Base-by-base conservation (phyloP, 768 basidiomycete genomes). In the Pisolithus marmoratus region DNA sequence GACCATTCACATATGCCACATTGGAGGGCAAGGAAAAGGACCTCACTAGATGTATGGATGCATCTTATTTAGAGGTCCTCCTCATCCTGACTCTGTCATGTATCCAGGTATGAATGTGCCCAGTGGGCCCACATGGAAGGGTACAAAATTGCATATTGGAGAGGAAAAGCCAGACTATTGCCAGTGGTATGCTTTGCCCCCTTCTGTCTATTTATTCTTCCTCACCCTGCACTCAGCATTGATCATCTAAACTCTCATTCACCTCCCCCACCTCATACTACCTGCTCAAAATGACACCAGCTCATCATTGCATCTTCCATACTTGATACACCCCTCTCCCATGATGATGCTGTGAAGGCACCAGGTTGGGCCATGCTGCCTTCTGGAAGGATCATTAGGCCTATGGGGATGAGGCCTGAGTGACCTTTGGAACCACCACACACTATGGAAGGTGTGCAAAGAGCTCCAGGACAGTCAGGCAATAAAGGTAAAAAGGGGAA, bases 91-190 rank as follows among this genome's bases (percentile, higher is more conserved):
- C 23, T 43, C 41, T n/a, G n/a, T n/a, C n/a, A n/a, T n/a, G n/a
- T n/a, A n/a, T n/a, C n/a, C n/a, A n/a, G n/a, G n/a, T n/a, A 51
- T 88, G 65, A 90, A 82, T 62, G 65, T 81, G 3, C 75, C 92
- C 26, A 90, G 85, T 54, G 90, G 91, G 29, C 81, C 86, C 6
- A 87, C 81, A 1, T 94, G 89, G 87, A 92, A 90, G 70, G 91
- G 91, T n/a, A 72, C 89, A 20, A 91, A 87, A 58, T 70, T 93
- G 31, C 78, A 89, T 17, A 78, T 93, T 37, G 88, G 88, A 8
- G 87, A 91, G 58, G 90, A 91, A n/a, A 86, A 82, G 54, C 84
- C 83, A 1, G 83, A 90, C 63, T 91, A 75, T 59, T 65, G 65
- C 3, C 81, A 84, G 61, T 75, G 81, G 90, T 86, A 46, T 40